Evolutionary conservation across 1,284 basidiomycete species (phyloP).

Genomic region (Blastosporella zonata): DNA sequence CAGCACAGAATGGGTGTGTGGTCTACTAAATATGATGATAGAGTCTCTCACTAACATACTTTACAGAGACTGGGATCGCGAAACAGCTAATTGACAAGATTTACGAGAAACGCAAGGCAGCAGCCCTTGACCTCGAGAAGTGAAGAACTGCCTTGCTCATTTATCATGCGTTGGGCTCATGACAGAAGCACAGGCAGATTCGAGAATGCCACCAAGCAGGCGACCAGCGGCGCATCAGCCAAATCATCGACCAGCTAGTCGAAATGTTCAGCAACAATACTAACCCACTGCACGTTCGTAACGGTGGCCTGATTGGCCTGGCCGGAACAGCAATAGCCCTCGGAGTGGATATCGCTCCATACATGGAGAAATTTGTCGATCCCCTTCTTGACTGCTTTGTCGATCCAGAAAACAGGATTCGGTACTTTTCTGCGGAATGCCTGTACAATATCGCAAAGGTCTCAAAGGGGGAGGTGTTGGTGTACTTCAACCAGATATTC

Average conservation of each 20-base stretch:
- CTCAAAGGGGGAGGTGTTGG: slow-evolving; percentile 94
- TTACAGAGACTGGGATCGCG: slow-evolving; percentile 58
- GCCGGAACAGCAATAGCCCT: slow-evolving; percentile 96
- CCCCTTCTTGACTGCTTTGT: slow-evolving; percentile 92
- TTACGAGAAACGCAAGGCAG: slow-evolving; percentile 95
- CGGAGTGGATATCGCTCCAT: slow-evolving; percentile 89
- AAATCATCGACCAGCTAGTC: slow-evolving; percentile 93
- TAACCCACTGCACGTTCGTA: slow-evolving; percentile 86
- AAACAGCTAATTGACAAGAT: slow-evolving; percentile 84
- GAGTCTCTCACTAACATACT: neutral
- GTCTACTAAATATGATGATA: neutral
- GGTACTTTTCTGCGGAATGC: slow-evolving; percentile 97
- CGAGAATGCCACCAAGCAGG: slow-evolving; percentile 82
- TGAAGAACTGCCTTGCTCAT: slow-evolving; percentile 33
- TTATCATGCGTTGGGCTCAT: slow-evolving; percentile 5
- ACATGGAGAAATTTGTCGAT: slow-evolving; percentile 90
- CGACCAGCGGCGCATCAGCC: slow-evolving; percentile 78
- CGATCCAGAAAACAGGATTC: slow-evolving; percentile 92
- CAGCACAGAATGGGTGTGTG: slow-evolving; percentile 18
- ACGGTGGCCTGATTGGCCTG: slow-evolving; percentile 95
- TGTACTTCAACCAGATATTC: slow-evolving; percentile 98
- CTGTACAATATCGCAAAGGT: slow-evolving; percentile 99
- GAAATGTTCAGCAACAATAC: slow-evolving; percentile 84
- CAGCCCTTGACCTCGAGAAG: slow-evolving; percentile 96
- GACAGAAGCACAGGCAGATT: slow-evolving; percentile 58